Percentiles rank a stretch among this genome's conserved stretches.
These are phyloP conservation scores for Eudorina sp. DNA, from an alignment of 139 green algal genomes.

Conservation along the genomic window DNA sequence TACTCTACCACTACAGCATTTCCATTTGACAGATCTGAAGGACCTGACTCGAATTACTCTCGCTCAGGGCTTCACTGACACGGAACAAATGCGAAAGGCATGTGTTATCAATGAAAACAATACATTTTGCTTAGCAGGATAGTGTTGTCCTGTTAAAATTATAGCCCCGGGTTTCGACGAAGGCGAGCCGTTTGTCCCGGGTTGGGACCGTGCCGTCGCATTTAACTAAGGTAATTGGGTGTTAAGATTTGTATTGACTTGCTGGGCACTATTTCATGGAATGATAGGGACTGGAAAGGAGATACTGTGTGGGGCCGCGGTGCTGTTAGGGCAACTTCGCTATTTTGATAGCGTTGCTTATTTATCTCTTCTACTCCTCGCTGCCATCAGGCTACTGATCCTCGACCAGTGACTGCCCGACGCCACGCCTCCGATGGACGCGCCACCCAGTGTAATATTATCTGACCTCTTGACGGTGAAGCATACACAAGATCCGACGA, in stretches of 20 bases:
- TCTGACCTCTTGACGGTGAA: slow-evolving; percentile 31
- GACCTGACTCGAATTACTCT: no score
- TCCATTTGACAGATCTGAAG: no score
- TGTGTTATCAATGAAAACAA: no score
- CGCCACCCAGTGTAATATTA: neutral
- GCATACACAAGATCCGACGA: neutral
- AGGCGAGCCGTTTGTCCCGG: no score
- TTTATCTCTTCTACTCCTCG: neutral
- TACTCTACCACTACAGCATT: no score
- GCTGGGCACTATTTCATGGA: neutral
- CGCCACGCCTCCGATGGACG: neutral
- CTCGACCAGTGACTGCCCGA: neutral
- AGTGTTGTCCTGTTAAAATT: no score
- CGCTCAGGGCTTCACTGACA: no score
- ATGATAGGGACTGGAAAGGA: neutral
- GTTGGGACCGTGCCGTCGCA: no score
- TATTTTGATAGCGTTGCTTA: neutral
- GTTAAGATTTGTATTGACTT: neutral
- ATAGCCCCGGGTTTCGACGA: no score
- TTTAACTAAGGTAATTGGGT: no score
- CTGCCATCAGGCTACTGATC: neutral
- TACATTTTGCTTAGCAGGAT: no score
- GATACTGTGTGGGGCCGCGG: neutral
- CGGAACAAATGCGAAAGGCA: no score
- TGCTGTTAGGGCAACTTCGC: neutral